Base-by-base conservation (phyloP, 1,139 yeast genomes). In the Sugiyamaella castrensis region DNA sequence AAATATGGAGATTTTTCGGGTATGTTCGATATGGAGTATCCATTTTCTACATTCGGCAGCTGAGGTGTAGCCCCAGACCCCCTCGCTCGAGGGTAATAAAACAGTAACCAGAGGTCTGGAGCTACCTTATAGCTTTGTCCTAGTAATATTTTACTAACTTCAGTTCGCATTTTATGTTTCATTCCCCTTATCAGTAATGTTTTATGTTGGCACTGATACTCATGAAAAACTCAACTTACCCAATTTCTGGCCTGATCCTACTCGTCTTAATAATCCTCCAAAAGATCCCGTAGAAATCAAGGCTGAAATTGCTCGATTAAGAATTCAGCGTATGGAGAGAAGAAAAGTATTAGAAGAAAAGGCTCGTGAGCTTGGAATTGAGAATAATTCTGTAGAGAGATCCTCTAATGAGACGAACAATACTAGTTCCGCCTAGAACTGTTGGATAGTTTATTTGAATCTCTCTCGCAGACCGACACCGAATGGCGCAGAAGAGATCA, bases 241-340 rank as follows among this genome's bases (percentile, higher is more conserved):
- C n/a, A 96, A 96, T 13, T 89, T 87, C 69, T 88, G 96, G 96
- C 98, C 98, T 1, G 97, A 89, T 67, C 97, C 97, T 35, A 85
- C 86, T 33, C 84, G 96, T 1, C 76, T 88, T 59, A 88, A 89
- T 65, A 85, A 86, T 68, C 83, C 91, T 34, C 98, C 97, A 2
- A 91, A 88, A 64, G 97, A 89, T 64, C 91, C 91, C 8, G 87
- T 85, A 60, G 97, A 91, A 64, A 87, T 89, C 55, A 84, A 87
- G 62, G 92, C 95, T 0, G 98, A 91, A 66, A 73, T 89, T 40
- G 96, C 95, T 15, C 77, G 96, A 63, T 84, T 89, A 75, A 80
- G 81, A 65, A 76, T 80, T 56, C 95, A 82, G 47, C 76, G 92
- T 52, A 63, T 77, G 8, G 96, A 84, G 59, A 84, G 84, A 71